A percentile compares a stretch with the other conserved stretches of the same genome.
phyloP scores from a whole-genome alignment of 495 filamentous ascomycete genomes.

The Neurospora sp. region DNA sequence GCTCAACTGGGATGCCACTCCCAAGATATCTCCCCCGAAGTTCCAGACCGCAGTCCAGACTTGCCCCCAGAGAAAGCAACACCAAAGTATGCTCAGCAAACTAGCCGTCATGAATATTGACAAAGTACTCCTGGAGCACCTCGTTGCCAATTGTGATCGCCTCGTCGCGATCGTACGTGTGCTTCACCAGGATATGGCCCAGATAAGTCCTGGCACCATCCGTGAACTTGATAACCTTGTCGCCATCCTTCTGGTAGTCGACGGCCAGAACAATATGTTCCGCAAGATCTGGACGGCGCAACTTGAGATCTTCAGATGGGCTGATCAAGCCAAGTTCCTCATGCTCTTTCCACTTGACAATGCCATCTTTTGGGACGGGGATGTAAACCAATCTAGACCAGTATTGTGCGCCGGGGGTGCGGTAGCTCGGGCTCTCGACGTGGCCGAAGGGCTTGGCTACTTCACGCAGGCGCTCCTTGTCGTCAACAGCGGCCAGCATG shows the following conservation, averaged over 20 bases:
- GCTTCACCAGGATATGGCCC: constrained; percentile 16
- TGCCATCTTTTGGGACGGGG: constrained; percentile 14
- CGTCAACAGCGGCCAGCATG: constrained; percentile 24
- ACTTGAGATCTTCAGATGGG: constrained; percentile 19
- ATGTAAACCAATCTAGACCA: constrained; percentile 22
- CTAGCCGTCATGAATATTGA: neutral
- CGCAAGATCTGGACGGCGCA: constrained; percentile 13
- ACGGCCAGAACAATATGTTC: constrained; percentile 12
- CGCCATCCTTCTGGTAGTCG: constrained; percentile 14
- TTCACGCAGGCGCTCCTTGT: constrained; percentile 11
- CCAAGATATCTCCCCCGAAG: neutral
- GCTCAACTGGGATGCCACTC: neutral
- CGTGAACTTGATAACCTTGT: constrained; percentile 9
- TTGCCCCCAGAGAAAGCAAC: too few relatives aligned
- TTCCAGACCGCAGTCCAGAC: too few relatives aligned
- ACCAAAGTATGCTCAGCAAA: too few relatives aligned
- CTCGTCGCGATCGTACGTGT: neutral
- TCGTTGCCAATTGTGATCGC: constrained; percentile 15
- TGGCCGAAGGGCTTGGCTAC: too few relatives aligned
- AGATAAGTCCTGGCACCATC: constrained; percentile 20
- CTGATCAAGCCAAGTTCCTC: neutral
- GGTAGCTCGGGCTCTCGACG: too few relatives aligned
- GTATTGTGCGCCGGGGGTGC: constrained; percentile 13
- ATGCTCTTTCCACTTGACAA: constrained; percentile 1
- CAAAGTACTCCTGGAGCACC: constrained; percentile 9